These are phyloP conservation scores for Datura wrightii DNA, from an alignment of 257 asterid genomes.

Conservation along the genomic window DNA sequence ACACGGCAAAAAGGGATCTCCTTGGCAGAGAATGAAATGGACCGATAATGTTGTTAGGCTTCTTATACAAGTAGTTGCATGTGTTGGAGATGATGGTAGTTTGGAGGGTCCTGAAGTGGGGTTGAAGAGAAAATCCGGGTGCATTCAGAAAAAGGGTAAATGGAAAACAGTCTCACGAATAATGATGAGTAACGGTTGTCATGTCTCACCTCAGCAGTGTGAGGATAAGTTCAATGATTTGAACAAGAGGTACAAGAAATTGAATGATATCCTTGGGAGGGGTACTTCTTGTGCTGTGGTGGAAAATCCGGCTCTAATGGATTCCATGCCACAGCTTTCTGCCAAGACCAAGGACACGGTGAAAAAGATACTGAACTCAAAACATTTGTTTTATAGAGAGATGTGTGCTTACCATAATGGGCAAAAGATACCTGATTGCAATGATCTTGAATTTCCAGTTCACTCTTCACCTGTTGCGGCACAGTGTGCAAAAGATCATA, in stretches of 20 bases:
- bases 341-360: slow-evolving; percentile 58
- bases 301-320: slow-evolving; percentile 56
- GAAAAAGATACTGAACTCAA: slow-evolving; percentile 56
- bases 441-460: slow-evolving; percentile 39
- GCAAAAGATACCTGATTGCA: slow-evolving; percentile 47
- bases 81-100: slow-evolving; percentile 56
- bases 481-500: slow-evolving; percentile 34
- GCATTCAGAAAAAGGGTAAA: slow-evolving; percentile 61
- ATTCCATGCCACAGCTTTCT: slow-evolving; percentile 52
- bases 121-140: slow-evolving; percentile 43
- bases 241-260: slow-evolving; percentile 63
- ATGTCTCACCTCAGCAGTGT: slow-evolving; percentile 70
- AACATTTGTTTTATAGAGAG: slow-evolving; percentile 64
- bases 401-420: slow-evolving; percentile 73
- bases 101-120: slow-evolving; percentile 44
- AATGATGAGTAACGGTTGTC: slow-evolving; percentile 58
- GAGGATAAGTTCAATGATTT: slow-evolving; percentile 67
- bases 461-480: slow-evolving; percentile 36
- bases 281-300: slow-evolving; percentile 63
- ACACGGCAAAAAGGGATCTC: slow-evolving; percentile 49
- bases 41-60: slow-evolving; percentile 57
- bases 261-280: slow-evolving; percentile 63
- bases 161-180: slow-evolving; percentile 64
- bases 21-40: slow-evolving; percentile 75
- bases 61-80: slow-evolving; percentile 60